Conservation (phyloP, 345 rosid species). For the Camelina neglecta region DNA sequence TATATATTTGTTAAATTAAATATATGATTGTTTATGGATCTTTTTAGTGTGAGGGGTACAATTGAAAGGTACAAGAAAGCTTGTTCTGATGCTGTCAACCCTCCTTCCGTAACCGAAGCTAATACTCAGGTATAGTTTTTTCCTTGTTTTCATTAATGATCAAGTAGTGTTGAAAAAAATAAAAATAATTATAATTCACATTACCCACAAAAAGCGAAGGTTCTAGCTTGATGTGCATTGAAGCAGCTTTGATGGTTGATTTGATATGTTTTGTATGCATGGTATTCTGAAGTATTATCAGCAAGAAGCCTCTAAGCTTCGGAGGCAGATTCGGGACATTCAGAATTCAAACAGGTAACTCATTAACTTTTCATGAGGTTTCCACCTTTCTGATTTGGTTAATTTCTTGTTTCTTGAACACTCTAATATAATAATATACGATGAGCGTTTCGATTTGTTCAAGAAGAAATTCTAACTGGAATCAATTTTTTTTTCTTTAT, state of each 20-base stretch:
- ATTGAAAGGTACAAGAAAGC: constrained; percentile 94
- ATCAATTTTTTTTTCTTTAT: neutral
- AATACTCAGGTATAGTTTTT: constrained; percentile 73
- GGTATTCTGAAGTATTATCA: constrained; percentile 67
- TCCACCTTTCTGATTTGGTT: neutral
- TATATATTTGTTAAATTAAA: neutral
- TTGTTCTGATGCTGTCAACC: constrained; percentile 59
- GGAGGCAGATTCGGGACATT: constrained; percentile 73
- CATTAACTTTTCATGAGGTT: neutral
- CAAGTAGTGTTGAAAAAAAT: neutral
- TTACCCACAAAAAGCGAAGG: neutral
- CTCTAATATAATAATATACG: neutral
- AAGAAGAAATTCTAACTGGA: neutral
- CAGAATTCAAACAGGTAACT: constrained; percentile 73
- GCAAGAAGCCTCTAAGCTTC: constrained; percentile 92
- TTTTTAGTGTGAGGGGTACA: constrained; percentile 70
- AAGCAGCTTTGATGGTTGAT: constrained; percentile 20
- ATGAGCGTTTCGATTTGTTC: neutral
- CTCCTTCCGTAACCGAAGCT: constrained; percentile 75
- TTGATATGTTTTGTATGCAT: constrained; percentile 24
- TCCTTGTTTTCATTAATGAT: neutral
- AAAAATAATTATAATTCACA: neutral
- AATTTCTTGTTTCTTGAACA: constrained; percentile 15
- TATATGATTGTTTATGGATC: neutral
- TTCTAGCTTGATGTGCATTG: constrained; percentile 16